Evolutionary conservation across 345 rosid genomes (phyloP).

Genomic region (thale cress (Arabidopsis thaliana)): TAIR10.1 NC_003074.8:4119501-4120000

Average conservation of each 20-base stretch:
- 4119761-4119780: conserved; percentile 40
- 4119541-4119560: conserved; percentile 46
- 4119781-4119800: conserved; percentile 36
- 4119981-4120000: conserved; percentile 1
- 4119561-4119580: conserved; percentile 31
- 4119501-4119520: conserved; percentile 23
- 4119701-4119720: conserved; percentile 29
- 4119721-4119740: conserved; percentile 13
- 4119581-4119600: conserved; percentile 43
- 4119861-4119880: background rate
- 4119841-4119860: conserved; percentile 21
- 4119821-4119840: conserved; percentile 19
- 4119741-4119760: conserved; percentile 40
- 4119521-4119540: conserved; percentile 48
- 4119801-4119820: conserved; percentile 35
- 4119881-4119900: too few species aligned
- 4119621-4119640: background rate
- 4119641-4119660: conserved; percentile 8
- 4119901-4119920: too few species aligned
- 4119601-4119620: conserved; percentile 32
- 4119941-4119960: conserved; percentile 5
- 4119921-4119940: conserved; percentile 4
- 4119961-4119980: conserved; percentile 10
- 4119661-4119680: conserved; percentile 45
- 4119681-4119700: conserved; percentile 35